Evolutionary conservation across 139 green algal genomes (phyloP).

Genomic region (Tetratostichococcus sp.): DNA sequence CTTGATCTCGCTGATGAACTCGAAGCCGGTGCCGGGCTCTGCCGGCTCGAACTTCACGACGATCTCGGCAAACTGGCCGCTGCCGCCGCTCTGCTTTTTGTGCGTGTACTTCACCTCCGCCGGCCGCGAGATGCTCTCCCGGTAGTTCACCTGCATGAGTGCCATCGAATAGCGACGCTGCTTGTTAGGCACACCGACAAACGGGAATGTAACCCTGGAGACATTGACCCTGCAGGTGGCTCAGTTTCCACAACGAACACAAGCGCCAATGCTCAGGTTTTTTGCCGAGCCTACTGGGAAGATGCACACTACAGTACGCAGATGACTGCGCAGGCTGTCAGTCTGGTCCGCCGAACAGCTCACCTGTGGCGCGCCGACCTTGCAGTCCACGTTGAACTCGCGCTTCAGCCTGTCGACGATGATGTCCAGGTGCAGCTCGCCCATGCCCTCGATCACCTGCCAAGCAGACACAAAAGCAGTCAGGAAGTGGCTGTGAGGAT

Average conservation of each 20-base stretch:
- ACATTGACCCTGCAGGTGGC: too few relatives aligned
- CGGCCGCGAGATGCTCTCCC: slow-evolving; percentile 84
- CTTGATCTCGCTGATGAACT: slow-evolving; percentile 97
- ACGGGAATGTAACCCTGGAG: too few relatives aligned
- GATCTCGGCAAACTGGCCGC: slow-evolving; percentile 96
- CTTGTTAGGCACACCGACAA: too few relatives aligned
- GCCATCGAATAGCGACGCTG: too few relatives aligned
- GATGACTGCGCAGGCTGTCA: neutral
- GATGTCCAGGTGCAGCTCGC: slow-evolving; percentile 99
- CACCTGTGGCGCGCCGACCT: slow-evolving; percentile 85
- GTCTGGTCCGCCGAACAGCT: neutral
- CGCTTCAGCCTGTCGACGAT: slow-evolving; percentile 94
- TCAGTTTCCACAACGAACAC: too few relatives aligned
- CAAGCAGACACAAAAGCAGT: too few relatives aligned
- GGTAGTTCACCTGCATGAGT: slow-evolving; percentile 99
- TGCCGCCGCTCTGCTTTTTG: slow-evolving; percentile 98
- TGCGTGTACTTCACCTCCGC: slow-evolving; percentile 89
- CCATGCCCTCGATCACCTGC: slow-evolving; percentile 96
- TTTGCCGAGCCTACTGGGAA: too few relatives aligned
- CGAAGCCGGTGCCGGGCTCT: slow-evolving; percentile 91
- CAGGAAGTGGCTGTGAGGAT: too few relatives aligned
- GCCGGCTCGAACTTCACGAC: slow-evolving; percentile 92
- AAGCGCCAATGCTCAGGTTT: too few relatives aligned
- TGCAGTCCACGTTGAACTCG: slow-evolving; percentile 97
- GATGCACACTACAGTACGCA: too few relatives aligned